Percentiles rank a stretch among this genome's conserved stretches.
These are phyloP conservation scores for Colletotrichum ledebouriae DNA, from an alignment of 2,329 filamentous ascomycete genomes.

Conservation along the genomic window DNA sequence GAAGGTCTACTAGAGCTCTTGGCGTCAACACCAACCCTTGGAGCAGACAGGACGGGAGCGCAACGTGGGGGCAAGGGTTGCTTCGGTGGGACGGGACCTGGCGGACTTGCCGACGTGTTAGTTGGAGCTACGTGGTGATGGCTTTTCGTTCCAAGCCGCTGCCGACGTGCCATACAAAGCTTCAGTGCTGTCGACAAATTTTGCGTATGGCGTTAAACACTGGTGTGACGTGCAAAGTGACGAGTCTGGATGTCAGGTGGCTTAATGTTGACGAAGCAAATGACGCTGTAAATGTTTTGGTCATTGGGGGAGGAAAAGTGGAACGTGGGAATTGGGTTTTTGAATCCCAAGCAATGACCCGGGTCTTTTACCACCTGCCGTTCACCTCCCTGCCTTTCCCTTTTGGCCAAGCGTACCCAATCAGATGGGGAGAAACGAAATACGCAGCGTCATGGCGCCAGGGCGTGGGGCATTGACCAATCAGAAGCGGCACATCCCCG, in stretches of 20 bases:
- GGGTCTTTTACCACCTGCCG: not conserved
- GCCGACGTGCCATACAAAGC: slow-evolving; percentile 5
- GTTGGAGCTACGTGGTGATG: not conserved
- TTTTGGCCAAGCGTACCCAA: slow-evolving; percentile 27
- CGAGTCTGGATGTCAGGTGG: no score
- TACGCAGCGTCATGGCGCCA: slow-evolving; percentile 3
- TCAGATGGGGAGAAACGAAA: not conserved
- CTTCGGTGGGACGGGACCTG: slow-evolving; percentile 25
- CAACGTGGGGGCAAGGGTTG: slow-evolving; percentile 19
- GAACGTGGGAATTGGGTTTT: slow-evolving; percentile 23
- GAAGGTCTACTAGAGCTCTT: not conserved
- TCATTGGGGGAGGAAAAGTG: slow-evolving; percentile 1
- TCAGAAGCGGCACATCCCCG: slow-evolving; percentile 1
- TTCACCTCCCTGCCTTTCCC: slow-evolving; percentile 26
- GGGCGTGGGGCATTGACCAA: slow-evolving; percentile 18
- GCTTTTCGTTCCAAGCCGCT: not conserved
- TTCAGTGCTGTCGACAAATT: not conserved
- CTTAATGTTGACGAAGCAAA: no score
- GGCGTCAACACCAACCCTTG: slow-evolving; percentile 22
- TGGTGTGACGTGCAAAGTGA: no score
- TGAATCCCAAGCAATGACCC: slow-evolving; percentile 5
- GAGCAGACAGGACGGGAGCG: slow-evolving; percentile 3
- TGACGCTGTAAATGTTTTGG: not conserved
- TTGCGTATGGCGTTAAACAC: no score
- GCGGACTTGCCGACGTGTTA: slow-evolving; percentile 22